phyloP scores from a whole-genome alignment of 2,329 filamentous ascomycete genomes.

The Clathrospora elynae region DNA sequence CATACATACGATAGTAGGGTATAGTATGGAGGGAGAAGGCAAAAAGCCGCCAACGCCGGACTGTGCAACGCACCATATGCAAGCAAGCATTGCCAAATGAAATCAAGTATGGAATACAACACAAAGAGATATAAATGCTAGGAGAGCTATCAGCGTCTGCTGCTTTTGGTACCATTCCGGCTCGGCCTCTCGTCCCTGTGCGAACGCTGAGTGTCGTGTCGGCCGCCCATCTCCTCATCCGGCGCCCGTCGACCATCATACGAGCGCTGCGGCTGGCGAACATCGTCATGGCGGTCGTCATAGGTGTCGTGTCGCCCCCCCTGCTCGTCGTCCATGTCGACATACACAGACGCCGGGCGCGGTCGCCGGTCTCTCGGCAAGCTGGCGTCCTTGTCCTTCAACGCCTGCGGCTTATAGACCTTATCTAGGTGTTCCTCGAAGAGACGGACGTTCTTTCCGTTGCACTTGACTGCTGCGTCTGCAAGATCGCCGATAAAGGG shows the following conservation, averaged over 20 bases:
- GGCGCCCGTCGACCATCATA: conserved; percentile 35
- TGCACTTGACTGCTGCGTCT: conserved; percentile 75
- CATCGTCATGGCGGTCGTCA: conserved; percentile 30
- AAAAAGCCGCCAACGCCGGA: conserved; percentile 9
- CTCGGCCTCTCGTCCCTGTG: conserved; percentile 27
- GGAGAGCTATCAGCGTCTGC: conserved; percentile 18
- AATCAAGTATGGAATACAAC: conserved; percentile 12
- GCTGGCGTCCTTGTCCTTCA: conserved; percentile 26
- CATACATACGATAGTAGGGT: conserved; percentile 12
- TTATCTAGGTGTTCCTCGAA: conserved; percentile 71
- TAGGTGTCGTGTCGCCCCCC: conserved; percentile 33
- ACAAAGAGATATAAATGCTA: conserved; percentile 5
- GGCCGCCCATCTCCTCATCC: conserved; percentile 43
- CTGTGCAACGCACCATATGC: conserved; percentile 3
- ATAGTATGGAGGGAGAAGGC: conserved; percentile 15
- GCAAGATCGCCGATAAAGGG: conserved; percentile 77
- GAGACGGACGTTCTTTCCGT: conserved; percentile 74
- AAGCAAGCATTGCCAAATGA: conserved; percentile 1
- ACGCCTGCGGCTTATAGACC: conserved; percentile 61
- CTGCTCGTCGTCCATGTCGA: conserved; percentile 52
- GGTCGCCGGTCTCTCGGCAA: conserved; percentile 33
- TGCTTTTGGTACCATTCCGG: conserved; percentile 33
- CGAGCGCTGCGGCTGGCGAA: conserved; percentile 36
- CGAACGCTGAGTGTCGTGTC: conserved; percentile 27
- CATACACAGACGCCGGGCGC: conserved; percentile 54